A percentile compares a stretch with the other conserved stretches of the same genome.
Conservation (phyloP, 169 alveolate genomes). For the Theileria equi region DNA sequence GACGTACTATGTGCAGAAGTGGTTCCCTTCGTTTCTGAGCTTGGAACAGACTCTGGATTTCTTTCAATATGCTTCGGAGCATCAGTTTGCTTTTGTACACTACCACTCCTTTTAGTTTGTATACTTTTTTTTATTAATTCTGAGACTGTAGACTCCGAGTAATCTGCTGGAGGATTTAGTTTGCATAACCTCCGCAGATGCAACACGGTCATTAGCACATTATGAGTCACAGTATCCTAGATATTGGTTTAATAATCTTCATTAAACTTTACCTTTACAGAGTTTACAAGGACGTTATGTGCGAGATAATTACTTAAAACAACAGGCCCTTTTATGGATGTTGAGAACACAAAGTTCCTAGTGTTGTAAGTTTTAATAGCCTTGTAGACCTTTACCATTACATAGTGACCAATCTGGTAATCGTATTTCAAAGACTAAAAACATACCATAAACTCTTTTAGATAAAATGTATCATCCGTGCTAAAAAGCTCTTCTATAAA, state of each 20-base stretch:
- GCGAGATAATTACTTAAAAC: conserved; percentile 59
- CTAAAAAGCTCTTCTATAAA: conserved; percentile 46
- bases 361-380: conserved; percentile 52
- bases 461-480: conserved; percentile 58
- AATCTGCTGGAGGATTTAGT: no score
- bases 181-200: no score
- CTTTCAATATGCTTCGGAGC: no score
- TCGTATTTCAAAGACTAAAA: neutral
- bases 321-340: conserved; percentile 67
- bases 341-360: conserved; percentile 59
- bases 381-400: conserved; percentile 65
- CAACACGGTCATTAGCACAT: neutral
- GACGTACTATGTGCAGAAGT: no score
- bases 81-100: no score
- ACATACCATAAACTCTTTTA: conserved; percentile 67
- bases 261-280: conserved; percentile 55
- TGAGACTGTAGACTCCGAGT: no score
- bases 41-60: no score
- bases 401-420: conserved; percentile 58
- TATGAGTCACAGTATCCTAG: conserved; percentile 41
- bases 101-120: no score
- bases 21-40: no score
- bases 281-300: conserved; percentile 56
- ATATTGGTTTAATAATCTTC: neutral
- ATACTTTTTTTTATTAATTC: no score